A percentile compares a stretch with the other conserved stretches of the same genome.
These are phyloP conservation scores for Nannochloropsis oceanica DNA, from an alignment of 108 stramenopile species.

Conservation along the genomic window DNA sequence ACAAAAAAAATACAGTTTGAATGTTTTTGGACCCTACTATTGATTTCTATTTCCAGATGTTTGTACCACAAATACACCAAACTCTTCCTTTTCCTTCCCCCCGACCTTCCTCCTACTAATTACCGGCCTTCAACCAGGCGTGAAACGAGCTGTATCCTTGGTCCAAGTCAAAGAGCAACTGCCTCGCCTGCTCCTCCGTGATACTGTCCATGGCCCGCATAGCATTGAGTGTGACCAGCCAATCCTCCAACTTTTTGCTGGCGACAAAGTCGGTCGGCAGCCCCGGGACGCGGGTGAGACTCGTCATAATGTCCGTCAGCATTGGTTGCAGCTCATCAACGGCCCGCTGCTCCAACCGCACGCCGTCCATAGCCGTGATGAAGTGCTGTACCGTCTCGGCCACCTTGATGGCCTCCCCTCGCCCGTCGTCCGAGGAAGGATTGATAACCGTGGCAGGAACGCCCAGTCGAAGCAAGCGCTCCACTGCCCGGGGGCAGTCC, in stretches of 20 bases:
- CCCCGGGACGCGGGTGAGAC: constrained; percentile 59
- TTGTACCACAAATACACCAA: no score
- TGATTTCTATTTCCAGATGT: no score
- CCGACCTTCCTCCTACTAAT: not conserved
- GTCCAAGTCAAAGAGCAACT: constrained; percentile 77
- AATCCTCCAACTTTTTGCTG: constrained; percentile 58
- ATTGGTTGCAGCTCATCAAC: constrained; percentile 93
- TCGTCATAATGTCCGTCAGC: constrained; percentile 70
- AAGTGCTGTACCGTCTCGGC: constrained; percentile 80
- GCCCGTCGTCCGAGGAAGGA: constrained; percentile 33
- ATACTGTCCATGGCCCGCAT: constrained; percentile 87
- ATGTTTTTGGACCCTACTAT: no score
- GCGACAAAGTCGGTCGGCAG: constrained; percentile 76
- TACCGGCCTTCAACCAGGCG: constrained; percentile 42
- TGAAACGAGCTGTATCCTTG: constrained; percentile 68
- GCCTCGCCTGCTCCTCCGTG: constrained; percentile 74
- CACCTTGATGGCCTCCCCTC: constrained; percentile 55
- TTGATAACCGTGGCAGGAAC: constrained; percentile 75
- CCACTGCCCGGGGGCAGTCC: constrained; percentile 84
- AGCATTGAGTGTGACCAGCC: constrained; percentile 74
- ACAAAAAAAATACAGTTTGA: no score
- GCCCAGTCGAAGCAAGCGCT: constrained; percentile 67
- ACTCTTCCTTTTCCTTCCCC: no score
- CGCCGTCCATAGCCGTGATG: constrained; percentile 96
- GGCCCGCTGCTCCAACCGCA: constrained; percentile 74